These are phyloP conservation scores for Amanita muscaria DNA, from an alignment of 768 basidiomycete species.

Conservation along the genomic window DNA sequence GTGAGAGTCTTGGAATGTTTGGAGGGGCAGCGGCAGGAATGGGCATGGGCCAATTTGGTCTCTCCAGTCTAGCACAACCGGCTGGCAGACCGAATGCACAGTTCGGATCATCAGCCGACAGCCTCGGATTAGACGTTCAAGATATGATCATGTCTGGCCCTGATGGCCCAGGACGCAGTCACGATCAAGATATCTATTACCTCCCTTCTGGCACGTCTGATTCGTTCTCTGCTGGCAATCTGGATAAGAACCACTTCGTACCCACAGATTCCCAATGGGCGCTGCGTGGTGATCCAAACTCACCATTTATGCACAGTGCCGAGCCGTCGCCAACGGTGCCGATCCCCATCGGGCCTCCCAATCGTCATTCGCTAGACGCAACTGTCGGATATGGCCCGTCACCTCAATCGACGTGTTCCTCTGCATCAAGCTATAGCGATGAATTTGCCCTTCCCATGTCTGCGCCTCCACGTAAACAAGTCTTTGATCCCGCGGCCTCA, in stretches of 20 bases:
- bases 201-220: constrained; percentile 5
- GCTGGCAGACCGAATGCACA: neutral
- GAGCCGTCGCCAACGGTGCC: constrained; percentile 26
- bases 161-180: constrained; percentile 34
- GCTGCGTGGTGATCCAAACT: constrained; percentile 26
- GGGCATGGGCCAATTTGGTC: constrained; percentile 7
- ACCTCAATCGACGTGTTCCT: constrained; percentile 21
- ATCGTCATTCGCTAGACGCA: constrained; percentile 17
- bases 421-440: constrained; percentile 25
- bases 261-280: constrained; percentile 32
- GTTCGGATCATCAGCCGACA: neutral
- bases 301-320: constrained; percentile 32
- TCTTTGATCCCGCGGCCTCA: constrained; percentile 50
- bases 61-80: neutral
- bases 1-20: constrained; percentile 14
- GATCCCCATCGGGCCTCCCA: constrained; percentile 19
- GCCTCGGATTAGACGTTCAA: constrained; percentile 4
- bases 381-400: constrained; percentile 19
- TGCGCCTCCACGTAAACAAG: constrained; percentile 60
- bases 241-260: constrained; percentile 16
- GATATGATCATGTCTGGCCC: constrained; percentile 35
- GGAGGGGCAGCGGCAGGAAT: constrained; percentile 8
- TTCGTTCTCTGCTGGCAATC: constrained; percentile 14
- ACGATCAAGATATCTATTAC: constrained; percentile 10
- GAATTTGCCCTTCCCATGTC: constrained; percentile 45